A percentile compares a stretch with the other conserved stretches of the same genome.
These are phyloP conservation scores for Barnettozyma sucrosica DNA, from an alignment of 805 yeast genomes.

Conservation along the genomic window DNA sequence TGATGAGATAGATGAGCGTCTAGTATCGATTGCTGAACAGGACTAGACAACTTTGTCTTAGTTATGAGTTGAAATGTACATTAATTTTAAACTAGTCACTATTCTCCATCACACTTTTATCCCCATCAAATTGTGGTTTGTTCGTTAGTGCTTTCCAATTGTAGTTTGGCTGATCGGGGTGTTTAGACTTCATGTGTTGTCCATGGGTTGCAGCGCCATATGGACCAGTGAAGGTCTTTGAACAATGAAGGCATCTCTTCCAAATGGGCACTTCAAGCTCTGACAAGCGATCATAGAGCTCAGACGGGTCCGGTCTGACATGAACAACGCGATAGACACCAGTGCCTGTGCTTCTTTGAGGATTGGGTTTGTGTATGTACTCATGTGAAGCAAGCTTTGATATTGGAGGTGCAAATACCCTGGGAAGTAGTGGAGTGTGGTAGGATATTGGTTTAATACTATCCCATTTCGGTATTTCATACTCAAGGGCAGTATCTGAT, in stretches of 20 bases:
- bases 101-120: not conserved
- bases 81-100: not conserved
- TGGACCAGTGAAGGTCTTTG: conserved; percentile 40
- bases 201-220: conserved; percentile 42
- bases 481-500: not conserved
- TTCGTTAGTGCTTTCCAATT: not conserved
- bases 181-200: conserved; percentile 42
- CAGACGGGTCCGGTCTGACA: not conserved
- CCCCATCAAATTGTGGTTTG: not conserved
- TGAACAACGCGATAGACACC: not conserved
- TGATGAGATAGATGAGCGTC: conserved; percentile 91
- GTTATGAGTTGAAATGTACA: conserved; percentile 2
- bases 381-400: not conserved
- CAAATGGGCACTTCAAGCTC: not conserved
- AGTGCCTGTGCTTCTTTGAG: not conserved
- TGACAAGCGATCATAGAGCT: not conserved
- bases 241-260: conserved; percentile 38
- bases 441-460: not conserved
- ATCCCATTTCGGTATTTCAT: not conserved
- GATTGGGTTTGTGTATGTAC: not conserved
- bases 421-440: not conserved
- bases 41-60: conserved; percentile 43
- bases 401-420: not conserved
- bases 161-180: conserved; percentile 32
- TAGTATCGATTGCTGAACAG: conserved; percentile 93